Percentiles rank a stretch among this genome's conserved stretches.
Conservation (phyloP, 768 basidiomycete species). For the Rhizopogon vinicolor region DNA sequence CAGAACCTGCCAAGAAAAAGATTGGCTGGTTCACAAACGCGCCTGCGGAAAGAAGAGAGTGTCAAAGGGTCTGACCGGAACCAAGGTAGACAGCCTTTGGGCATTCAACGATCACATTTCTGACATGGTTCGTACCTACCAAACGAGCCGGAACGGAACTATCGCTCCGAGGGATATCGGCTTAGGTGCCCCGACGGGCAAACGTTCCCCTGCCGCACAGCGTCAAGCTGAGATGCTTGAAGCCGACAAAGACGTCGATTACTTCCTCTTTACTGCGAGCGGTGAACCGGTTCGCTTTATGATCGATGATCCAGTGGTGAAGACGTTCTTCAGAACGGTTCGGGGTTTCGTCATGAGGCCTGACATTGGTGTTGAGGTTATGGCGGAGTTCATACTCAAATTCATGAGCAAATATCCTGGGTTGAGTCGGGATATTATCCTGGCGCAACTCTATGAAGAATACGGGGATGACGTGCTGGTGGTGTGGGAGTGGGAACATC, state of each 20-base stretch:
- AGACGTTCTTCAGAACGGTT: neutral
- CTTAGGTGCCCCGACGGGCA: too few species aligned
- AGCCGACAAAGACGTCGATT: slow-evolving; percentile 12
- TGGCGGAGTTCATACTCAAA: slow-evolving; percentile 15
- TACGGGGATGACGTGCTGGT: neutral
- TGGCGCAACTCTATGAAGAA: neutral
- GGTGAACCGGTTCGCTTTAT: slow-evolving; percentile 10
- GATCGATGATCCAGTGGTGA: slow-evolving; percentile 4
- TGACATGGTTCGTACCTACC: too few species aligned
- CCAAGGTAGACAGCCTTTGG: too few species aligned
- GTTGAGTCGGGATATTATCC: neutral
- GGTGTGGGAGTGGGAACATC: too few species aligned
- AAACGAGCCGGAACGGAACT: too few species aligned
- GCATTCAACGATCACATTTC: too few species aligned
- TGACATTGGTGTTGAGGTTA: slow-evolving; percentile 1
- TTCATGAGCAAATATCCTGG: slow-evolving; percentile 12
- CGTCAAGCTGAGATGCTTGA: slow-evolving; percentile 13
- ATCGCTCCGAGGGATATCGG: too few species aligned
- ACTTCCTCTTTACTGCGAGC: slow-evolving; percentile 14
- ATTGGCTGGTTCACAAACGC: too few species aligned
- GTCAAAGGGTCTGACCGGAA: too few species aligned
- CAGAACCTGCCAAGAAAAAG: too few species aligned
- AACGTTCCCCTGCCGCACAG: too few species aligned
- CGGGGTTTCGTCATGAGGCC: slow-evolving; percentile 8
- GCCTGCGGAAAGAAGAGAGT: too few species aligned